Base-by-base conservation (phyloP, 2,329 filamentous ascomycete genomes). In the Phialemonium atrogriseum region DNA sequence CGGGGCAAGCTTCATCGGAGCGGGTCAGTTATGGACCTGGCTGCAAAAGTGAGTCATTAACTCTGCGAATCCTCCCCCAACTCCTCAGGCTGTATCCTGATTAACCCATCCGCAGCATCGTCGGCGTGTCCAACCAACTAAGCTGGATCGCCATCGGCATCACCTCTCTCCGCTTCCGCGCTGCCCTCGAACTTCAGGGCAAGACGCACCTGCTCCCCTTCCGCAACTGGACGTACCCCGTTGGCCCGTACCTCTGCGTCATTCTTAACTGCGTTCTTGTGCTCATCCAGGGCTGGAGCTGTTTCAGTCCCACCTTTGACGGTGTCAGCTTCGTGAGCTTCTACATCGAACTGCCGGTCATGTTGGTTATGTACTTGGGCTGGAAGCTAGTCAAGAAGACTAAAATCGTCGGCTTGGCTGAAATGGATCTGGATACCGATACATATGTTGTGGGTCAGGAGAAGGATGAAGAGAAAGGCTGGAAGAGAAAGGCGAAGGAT, bases 111-210 rank as follows among this genome's bases (percentile, higher is more conserved):
- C 23, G 34, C 29, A 69, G 65, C 36, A 68, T 81, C 27, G 73
- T 81, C 34, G 76, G 76, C 9, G 77, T 81, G 0, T 79, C 75
- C 0, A 80, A 80, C 49, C 77, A 80, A 52, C 55, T 81, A 5
- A 73, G 72, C 30, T 81, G 77, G 76, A 68, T 73, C 42, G 64
- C 71, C 34, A 82, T 81, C 36, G 69, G 74, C 6, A 60, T 80
- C 33, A 69, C 77, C 1, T 80, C 73, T 0, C 55, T 81, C n/a
- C 73, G 77, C 16, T 81, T 81, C 59, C 72, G 77, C 16, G 54
- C 61, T 4, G 77, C 62, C 4, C 55, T 81, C 33, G 59, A 60
- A 27, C 48, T 55, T 2, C 77, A 81, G 41, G 68, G 68, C n/a
- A 68, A 76, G 29, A 71, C 73, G 7, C 70, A 78, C 36, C 60